A percentile compares a stretch with the other conserved stretches of the same genome.
These are phyloP conservation scores for Cryptomeria japonica DNA, from an alignment of 75 land plant genomes.

Conservation along the genomic window DNA sequence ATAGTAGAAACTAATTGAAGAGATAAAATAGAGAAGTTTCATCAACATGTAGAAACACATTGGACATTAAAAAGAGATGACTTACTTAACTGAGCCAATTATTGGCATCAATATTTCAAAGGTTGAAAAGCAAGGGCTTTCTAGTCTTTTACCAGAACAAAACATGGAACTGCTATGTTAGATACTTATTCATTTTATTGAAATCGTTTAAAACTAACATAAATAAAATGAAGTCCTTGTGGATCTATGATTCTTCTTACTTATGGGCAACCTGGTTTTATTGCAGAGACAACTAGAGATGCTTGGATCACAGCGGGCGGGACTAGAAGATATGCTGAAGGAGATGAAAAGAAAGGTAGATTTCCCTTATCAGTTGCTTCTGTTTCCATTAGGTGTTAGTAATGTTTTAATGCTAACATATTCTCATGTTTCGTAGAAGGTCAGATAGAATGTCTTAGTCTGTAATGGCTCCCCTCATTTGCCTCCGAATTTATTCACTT, in stretches of 20 bases:
- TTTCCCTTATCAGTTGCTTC: background rate
- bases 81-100: background rate
- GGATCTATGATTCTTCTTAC: slow-evolving; percentile 4
- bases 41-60: background rate
- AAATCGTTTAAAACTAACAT: background rate
- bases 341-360: slow-evolving; percentile 97
- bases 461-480: too few species aligned
- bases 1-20: background rate
- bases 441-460: slow-evolving; percentile 1
- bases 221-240: background rate
- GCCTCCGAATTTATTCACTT: too few species aligned
- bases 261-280: background rate
- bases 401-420: background rate
- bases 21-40: background rate
- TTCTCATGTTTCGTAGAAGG: background rate
- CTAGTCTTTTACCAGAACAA: background rate
- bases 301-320: slow-evolving; percentile 85
- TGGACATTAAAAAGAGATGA: background rate
- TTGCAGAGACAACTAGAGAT: slow-evolving; percentile 85
- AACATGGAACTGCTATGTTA: background rate
- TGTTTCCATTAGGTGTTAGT: background rate
- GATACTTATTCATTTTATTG: background rate
- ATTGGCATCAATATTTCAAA: background rate
- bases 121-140: background rate
- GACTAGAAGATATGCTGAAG: slow-evolving; percentile 98